phyloP scores from a whole-genome alignment of 768 basidiomycete species.

The Calocera viscosa region DNA sequence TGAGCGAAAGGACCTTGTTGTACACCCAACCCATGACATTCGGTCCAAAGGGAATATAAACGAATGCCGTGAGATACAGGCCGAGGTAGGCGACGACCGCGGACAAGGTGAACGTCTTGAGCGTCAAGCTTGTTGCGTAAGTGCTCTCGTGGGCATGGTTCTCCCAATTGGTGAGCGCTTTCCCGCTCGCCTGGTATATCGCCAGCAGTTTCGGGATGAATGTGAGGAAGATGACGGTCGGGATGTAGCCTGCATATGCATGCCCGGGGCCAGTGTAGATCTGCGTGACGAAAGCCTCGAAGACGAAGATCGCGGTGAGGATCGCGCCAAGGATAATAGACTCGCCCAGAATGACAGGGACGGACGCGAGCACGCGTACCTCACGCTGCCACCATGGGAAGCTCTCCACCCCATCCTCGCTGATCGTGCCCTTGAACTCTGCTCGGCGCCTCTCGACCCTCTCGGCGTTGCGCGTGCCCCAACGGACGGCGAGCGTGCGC shows the following conservation, averaged over 20 bases:
- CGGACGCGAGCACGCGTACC: conserved; percentile 47
- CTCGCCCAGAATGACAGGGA: conserved; percentile 64
- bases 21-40: conserved; percentile 47
- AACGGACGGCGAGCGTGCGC: conserved; percentile 65
- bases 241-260: conserved; percentile 61
- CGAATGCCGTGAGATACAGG: conserved; percentile 83
- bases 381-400: conserved; percentile 67
- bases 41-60: conserved; percentile 90
- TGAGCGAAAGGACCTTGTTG: not conserved
- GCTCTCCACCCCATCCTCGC: conserved; percentile 17
- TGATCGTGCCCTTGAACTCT: conserved; percentile 33
- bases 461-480: conserved; percentile 66
- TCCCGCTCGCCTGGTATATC: conserved; percentile 57
- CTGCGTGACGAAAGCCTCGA: conserved; percentile 82
- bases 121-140: conserved; percentile 65
- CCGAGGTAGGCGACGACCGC: conserved; percentile 85
- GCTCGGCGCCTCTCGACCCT: conserved; percentile 62
- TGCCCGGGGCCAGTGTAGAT: conserved; percentile 82
- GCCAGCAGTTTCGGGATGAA: conserved; percentile 70
- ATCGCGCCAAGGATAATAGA: conserved; percentile 54
- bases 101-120: conserved; percentile 82
- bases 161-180: conserved; percentile 72
- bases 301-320: conserved; percentile 67
- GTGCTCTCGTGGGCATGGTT: conserved; percentile 74
- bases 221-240: conserved; percentile 69